Evolutionary conservation across 176 grass and related monocot genomes (phyloP).

Genomic region (Canna indica): DNA sequence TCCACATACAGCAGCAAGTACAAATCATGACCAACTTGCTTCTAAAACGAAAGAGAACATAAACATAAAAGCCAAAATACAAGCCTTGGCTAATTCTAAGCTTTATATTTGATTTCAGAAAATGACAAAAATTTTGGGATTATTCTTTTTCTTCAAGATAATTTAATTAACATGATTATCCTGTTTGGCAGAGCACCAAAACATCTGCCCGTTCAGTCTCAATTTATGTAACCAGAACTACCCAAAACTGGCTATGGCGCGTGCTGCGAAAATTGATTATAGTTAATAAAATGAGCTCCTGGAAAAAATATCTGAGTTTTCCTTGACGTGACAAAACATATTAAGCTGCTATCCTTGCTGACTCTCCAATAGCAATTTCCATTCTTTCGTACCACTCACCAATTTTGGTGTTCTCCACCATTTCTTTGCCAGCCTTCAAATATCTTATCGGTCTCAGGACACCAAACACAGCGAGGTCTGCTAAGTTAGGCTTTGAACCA

Average conservation of each 20-base stretch:
- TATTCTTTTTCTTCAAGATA: background rate
- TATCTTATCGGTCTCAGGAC: slow-evolving; percentile 82
- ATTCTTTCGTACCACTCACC: slow-evolving; percentile 83
- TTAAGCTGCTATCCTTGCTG: slow-evolving; percentile 49
- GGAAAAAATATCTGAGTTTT: background rate
- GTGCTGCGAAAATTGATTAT: background rate
- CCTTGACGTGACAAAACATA: slow-evolving; percentile 11
- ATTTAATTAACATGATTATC: background rate
- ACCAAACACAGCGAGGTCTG: slow-evolving; percentile 84
- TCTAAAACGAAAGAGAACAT: too few relatives aligned
- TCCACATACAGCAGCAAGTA: too few relatives aligned
- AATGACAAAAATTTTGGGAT: background rate
- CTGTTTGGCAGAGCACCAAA: background rate
- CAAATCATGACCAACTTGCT: too few relatives aligned
- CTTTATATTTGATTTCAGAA: too few relatives aligned
- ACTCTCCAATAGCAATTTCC: slow-evolving; percentile 72
- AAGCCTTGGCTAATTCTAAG: too few relatives aligned
- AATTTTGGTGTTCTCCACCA: slow-evolving; percentile 83
- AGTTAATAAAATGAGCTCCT: background rate
- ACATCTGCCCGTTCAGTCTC: background rate
- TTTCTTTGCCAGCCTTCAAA: slow-evolving; percentile 69
- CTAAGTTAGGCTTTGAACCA: slow-evolving; percentile 85
- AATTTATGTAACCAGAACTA: background rate
- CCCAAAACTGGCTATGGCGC: background rate
- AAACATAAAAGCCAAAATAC: too few relatives aligned